phyloP scores from a whole-genome alignment of 2,329 filamentous ascomycete species.

The Monosporascus ibericus region DNA sequence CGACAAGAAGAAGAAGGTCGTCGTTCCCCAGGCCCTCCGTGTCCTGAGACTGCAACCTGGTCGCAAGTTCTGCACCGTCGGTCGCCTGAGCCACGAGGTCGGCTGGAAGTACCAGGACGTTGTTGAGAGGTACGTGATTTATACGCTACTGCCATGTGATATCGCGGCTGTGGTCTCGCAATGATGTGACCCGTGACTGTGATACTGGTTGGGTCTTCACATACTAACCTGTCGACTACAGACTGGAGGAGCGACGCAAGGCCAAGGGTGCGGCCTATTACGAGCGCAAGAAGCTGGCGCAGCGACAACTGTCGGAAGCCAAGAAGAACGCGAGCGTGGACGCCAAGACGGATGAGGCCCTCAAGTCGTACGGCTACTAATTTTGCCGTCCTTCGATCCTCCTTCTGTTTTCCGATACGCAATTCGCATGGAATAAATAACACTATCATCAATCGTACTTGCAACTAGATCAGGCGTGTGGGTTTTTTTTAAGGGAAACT shows the following conservation, averaged over 20 bases:
- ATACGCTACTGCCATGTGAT: neutral
- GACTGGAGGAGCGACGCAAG: conserved; percentile 99
- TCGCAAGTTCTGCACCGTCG: conserved; percentile 99
- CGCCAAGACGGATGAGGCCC: conserved; percentile 79
- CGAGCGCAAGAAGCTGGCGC: conserved; percentile 97
- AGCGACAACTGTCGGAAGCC: conserved; percentile 84
- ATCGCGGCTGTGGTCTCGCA: neutral
- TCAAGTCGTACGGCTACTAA: conserved; percentile 91
- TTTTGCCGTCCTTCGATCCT: conserved; percentile 18
- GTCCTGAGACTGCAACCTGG: conserved; percentile 96
- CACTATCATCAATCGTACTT: conserved; percentile 23
- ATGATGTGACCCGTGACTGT: neutral
- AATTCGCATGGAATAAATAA: conserved; percentile 21
- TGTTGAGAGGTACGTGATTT: conserved; percentile 76
- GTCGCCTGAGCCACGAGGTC: conserved; percentile 95
- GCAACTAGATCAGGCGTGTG: conserved; percentile 30
- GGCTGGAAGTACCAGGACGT: conserved; percentile 99
- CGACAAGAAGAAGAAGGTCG: conserved; percentile 99
- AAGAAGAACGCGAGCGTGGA: conserved; percentile 88
- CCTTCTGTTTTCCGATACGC: conserved; percentile 23
- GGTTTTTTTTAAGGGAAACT: conserved; percentile 24
- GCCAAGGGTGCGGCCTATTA: conserved; percentile 99
- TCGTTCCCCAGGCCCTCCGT: conserved; percentile 96
- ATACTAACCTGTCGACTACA: conserved; percentile 34
- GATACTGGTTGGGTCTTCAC: neutral